Conservation (phyloP, 345 rosid species). For the Schrenkiella parvula region DNA sequence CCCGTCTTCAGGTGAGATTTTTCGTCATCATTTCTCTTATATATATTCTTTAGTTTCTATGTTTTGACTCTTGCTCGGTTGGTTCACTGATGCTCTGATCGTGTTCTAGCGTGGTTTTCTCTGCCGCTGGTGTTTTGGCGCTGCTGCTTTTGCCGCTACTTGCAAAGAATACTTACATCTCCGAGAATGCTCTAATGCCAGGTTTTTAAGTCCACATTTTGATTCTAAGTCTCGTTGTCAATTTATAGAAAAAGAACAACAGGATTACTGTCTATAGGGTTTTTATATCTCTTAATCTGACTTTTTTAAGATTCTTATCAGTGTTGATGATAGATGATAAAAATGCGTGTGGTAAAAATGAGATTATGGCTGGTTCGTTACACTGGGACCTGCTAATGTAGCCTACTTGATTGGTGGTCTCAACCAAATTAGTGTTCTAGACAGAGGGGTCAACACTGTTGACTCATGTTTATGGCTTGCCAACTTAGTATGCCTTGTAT, state of each 20-base stretch:
- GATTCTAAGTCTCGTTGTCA: background rate
- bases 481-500: background rate
- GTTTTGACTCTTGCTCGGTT: background rate
- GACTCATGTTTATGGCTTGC: background rate
- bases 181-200: constrained; percentile 98
- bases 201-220: constrained; percentile 40
- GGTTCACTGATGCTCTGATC: constrained; percentile 1
- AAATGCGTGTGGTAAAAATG: background rate
- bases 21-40: background rate
- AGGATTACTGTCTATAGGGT: too few species aligned
- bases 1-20: constrained; percentile 52
- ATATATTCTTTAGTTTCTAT: background rate
- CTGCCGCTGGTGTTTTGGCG: constrained; percentile 66
- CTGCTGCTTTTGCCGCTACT: constrained; percentile 73
- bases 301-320: too few species aligned
- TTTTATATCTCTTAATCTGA: too few species aligned
- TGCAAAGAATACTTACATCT: constrained; percentile 91
- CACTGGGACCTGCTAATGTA: background rate
- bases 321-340: too few species aligned
- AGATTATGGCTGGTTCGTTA: background rate
- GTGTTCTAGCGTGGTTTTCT: constrained; percentile 63
- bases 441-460: background rate
- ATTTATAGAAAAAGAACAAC: too few species aligned
- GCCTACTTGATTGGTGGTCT: background rate
- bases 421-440: background rate